Evolutionary conservation across 2,329 filamentous ascomycete genomes (phyloP), one percentile per base, ranked within the genome.

Genomic region (Rhytidhysteron rufulum): DNA sequence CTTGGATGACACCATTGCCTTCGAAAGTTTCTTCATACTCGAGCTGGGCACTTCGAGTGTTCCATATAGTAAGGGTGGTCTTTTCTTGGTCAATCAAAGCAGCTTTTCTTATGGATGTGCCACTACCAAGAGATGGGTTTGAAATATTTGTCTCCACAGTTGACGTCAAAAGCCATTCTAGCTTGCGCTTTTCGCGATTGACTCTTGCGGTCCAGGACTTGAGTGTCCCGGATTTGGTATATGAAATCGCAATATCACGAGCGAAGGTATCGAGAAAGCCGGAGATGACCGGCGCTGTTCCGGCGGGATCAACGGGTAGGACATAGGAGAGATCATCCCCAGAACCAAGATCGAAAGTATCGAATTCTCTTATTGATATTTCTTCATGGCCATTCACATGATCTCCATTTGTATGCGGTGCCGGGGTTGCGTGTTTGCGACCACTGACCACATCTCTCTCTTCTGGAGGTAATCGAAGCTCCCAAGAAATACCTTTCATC

Each of bases 51-150:
- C 85, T 86, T 47, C 84, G 80, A 9, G 88, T 86, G 57, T 95
- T 90, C 91, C 90, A 96, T 36, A 96, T 95, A 0, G 87, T 94
- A 36, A 96, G 69, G 30, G 82, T 80, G 0, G 84, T 88, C 47
- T 83, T 80, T 11, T 77, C 73, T 3, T 79, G 73, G 58, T 94
- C 85, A 24, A 94, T 87, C 16, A 96, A 67, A 4, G 89, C 89
- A 18, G 87, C 86, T 62, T 94, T 95, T 47, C 90, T 85, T 55
- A 90, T 84, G 7, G 85, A 90, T 51, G 86, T 94, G 11, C 86
- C 89, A 56, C 88, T 94, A 9, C 86, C 87, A 20, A 95, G 74
- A 0, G 86, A 82, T 18, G 86, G 86, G 20, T 85, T 78, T 0
- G 67, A 62, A 15, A 95, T 74, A 1, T 84, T 82, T 2, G 90